Percentiles rank a stretch among this genome's conserved stretches.
These are phyloP conservation scores for Cicer cuneatum DNA, from an alignment of 306 rosid genomes.

Conservation along the genomic window DNA sequence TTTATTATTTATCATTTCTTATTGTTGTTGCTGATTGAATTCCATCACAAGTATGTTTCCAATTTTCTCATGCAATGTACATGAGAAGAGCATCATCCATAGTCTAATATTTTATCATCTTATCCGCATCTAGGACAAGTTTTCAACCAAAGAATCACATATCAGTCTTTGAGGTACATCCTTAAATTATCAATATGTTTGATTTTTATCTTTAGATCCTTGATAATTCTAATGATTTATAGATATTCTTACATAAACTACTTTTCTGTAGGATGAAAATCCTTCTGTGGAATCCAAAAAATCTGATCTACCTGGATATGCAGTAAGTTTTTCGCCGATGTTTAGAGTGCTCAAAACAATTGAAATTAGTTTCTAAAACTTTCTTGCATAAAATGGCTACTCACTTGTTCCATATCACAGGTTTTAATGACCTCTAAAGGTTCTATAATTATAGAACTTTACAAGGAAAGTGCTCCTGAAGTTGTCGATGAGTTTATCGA, in stretches of 20 bases:
- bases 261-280: constrained; percentile 50
- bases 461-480: constrained; percentile 87
- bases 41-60: background rate
- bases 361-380: constrained; percentile 10
- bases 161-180: constrained; percentile 54
- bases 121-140: constrained; percentile 48
- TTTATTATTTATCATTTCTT: no score
- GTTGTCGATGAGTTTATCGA: constrained; percentile 93
- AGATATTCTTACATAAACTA: constrained; percentile 20
- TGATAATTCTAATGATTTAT: constrained; percentile 10
- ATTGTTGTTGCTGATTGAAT: constrained; percentile 3
- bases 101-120: constrained; percentile 35
- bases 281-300: constrained; percentile 54
- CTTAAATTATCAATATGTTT: background rate
- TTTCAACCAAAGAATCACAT: constrained; percentile 44
- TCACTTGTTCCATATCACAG: constrained; percentile 41
- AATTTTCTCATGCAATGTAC: constrained; percentile 24
- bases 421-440: constrained; percentile 84
- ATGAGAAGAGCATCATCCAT: constrained; percentile 15
- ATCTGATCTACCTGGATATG: constrained; percentile 66
- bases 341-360: background rate
- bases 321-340: constrained; percentile 46
- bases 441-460: constrained; percentile 65
- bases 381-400: background rate
- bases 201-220: background rate